phyloP scores from a whole-genome alignment of 306 rosid genomes.

The Dalbergia cochinchinensis region DNA sequence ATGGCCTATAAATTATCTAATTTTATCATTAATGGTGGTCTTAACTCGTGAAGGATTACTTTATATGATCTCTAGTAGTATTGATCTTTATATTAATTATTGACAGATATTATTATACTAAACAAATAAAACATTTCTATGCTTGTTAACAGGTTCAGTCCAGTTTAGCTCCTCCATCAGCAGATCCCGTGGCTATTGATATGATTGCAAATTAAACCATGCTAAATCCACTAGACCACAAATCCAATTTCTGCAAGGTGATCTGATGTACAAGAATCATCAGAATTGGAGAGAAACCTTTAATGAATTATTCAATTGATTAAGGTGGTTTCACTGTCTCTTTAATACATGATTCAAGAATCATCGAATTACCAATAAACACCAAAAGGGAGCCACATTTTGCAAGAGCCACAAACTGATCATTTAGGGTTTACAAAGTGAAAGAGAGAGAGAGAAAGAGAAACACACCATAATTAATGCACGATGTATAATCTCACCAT shows the following conservation, averaged over 20 bases:
- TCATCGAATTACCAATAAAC: too few relatives aligned
- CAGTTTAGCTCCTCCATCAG: constrained; percentile 92
- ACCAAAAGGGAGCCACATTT: too few relatives aligned
- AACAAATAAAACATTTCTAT: constrained; percentile 12
- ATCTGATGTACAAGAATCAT: constrained; percentile 2
- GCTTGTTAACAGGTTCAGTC: constrained; percentile 71
- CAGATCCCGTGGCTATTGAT: constrained; percentile 90
- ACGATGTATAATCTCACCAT: too few relatives aligned
- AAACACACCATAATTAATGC: too few relatives aligned
- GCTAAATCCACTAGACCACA: constrained; percentile 70
- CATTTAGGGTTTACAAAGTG: too few relatives aligned
- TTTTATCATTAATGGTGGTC: constrained; percentile 2
- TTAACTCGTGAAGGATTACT: constrained; percentile 4
- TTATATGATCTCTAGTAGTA: neutral
- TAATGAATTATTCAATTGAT: too few relatives aligned
- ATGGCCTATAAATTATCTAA: constrained; percentile 78
- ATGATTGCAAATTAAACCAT: constrained; percentile 81
- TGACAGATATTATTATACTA: neutral
- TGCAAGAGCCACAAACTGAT: too few relatives aligned
- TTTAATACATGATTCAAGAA: too few relatives aligned
- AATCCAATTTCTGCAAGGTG: constrained; percentile 85
- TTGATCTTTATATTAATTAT: constrained; percentile 10
- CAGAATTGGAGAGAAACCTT: constrained; percentile 8
- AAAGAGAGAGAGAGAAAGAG: too few relatives aligned
- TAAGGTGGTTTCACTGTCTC: neutral